These are phyloP conservation scores for Bremia lactucae DNA, from an alignment of 352 stramenopile genomes.

Conservation along the genomic window DNA sequence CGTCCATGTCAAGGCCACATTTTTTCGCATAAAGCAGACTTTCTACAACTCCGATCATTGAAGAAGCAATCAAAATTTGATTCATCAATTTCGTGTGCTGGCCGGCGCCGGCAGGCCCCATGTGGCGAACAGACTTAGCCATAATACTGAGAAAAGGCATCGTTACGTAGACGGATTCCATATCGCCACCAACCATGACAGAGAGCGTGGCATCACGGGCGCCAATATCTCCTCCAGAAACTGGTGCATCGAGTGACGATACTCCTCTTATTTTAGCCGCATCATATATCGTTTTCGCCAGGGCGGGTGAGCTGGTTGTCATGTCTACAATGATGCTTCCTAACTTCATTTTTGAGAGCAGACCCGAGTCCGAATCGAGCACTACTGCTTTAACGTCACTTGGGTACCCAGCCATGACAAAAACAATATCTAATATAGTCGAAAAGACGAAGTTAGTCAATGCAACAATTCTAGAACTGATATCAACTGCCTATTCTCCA, in stretches of 20 bases:
- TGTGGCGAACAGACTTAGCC: constrained; percentile 85
- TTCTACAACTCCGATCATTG: constrained; percentile 86
- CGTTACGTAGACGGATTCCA: constrained; percentile 63
- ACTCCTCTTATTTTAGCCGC: constrained; percentile 58
- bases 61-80: constrained; percentile 82
- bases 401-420: constrained; percentile 84
- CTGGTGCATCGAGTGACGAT: constrained; percentile 68
- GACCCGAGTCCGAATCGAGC: constrained; percentile 46
- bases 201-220: constrained; percentile 77
- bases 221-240: constrained; percentile 84
- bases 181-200: constrained; percentile 87
- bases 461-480: background rate
- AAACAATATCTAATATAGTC: constrained; percentile 67
- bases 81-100: constrained; percentile 91
- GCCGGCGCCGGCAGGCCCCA: constrained; percentile 69
- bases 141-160: constrained; percentile 85
- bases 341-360: constrained; percentile 60
- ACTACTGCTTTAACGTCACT: constrained; percentile 75
- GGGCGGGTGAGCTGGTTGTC: constrained; percentile 80
- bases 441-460: background rate
- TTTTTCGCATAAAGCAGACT: constrained; percentile 83
- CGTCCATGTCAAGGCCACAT: constrained; percentile 78
- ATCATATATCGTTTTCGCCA: constrained; percentile 85
- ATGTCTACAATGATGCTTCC: constrained; percentile 85
- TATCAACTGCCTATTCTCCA: background rate